Conservation (phyloP, 345 rosid genomes). For the Pistacia atlantica region DNA sequence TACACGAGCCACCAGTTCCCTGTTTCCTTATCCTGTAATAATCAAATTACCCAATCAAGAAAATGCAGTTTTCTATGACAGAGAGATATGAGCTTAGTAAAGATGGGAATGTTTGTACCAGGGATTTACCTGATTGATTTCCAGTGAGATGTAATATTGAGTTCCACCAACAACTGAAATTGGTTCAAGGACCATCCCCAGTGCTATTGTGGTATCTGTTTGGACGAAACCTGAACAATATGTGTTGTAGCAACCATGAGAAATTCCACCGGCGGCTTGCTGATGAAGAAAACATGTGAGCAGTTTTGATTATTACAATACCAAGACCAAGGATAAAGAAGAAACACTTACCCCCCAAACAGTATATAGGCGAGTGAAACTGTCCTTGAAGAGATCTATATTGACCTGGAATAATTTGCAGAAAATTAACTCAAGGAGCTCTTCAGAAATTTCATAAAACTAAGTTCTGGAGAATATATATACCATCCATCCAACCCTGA, state of each 20-base stretch:
- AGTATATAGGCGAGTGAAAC: slow-evolving; percentile 11
- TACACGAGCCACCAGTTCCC: slow-evolving; percentile 22
- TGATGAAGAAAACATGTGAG: neutral
- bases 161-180: slow-evolving; percentile 15
- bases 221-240: slow-evolving; percentile 23
- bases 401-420: slow-evolving; percentile 11
- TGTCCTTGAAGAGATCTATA: slow-evolving; percentile 2
- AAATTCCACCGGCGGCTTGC: neutral
- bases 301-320: neutral
- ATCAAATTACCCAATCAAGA: no score
- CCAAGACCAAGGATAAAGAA: neutral
- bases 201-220: neutral
- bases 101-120: no score
- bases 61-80: no score
- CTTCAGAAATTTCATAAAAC: no score
- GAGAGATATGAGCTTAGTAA: no score
- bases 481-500: slow-evolving; percentile 27
- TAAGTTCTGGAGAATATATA: neutral
- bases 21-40: neutral
- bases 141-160: slow-evolving; percentile 10
- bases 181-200: slow-evolving; percentile 7
- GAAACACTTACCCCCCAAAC: slow-evolving; percentile 16
- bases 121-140: slow-evolving; percentile 5
- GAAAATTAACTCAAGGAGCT: no score
- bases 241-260: slow-evolving; percentile 18